Base-by-base conservation (phyloP, 2,329 filamentous ascomycete species). In the Cordyceps militaris region DNA sequence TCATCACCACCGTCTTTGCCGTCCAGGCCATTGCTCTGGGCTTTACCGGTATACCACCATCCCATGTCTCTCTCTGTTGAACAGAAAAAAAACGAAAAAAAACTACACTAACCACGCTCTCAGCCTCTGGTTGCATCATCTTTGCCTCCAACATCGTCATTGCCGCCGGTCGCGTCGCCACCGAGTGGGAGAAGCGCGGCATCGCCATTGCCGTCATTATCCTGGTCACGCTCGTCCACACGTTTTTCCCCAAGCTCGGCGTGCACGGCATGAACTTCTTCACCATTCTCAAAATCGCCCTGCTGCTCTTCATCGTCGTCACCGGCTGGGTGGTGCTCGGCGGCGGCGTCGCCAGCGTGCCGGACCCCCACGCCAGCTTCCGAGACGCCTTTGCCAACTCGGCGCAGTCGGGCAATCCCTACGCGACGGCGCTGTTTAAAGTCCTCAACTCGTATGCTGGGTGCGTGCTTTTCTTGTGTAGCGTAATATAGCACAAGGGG, bases 401-500 rank as follows among this genome's bases (percentile, higher is more conserved):
- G 11, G 57, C 61, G 2, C 32, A 40, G 4, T 61, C 59, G 2
- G 59, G 61, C 3, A 62, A 62, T 23, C 57, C 48, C 4, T 62
- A 62, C 38, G 61, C 61, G n/a, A 62, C 61, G 14, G 61, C 57
- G 2, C 50, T 62, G 1, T 62, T 62, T 46, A 62, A 62, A 38
- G 61, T 62, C 5, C 21, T 62, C 14, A 62, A 62, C 14, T 62
- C 61, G 3, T 62, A 61, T 24, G 47, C 61, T 8, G 61, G 61
- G 60, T 61, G 49, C n/a, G 34, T 49, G 26, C 4, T 11, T 2
- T 21, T 2, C 9, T 26, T 3, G 4, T 11, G 7, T 21, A 1
- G 8, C 6, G 82, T 14, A 30, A 24, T 11, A 10, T 19, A 43
- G 24, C 19, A 11, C 55, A 42, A 30, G n/a, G n/a, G n/a, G n/a